phyloP scores from a whole-genome alignment of 192 early-diverging fungal genomes.

The Coemansia sp. region DNA sequence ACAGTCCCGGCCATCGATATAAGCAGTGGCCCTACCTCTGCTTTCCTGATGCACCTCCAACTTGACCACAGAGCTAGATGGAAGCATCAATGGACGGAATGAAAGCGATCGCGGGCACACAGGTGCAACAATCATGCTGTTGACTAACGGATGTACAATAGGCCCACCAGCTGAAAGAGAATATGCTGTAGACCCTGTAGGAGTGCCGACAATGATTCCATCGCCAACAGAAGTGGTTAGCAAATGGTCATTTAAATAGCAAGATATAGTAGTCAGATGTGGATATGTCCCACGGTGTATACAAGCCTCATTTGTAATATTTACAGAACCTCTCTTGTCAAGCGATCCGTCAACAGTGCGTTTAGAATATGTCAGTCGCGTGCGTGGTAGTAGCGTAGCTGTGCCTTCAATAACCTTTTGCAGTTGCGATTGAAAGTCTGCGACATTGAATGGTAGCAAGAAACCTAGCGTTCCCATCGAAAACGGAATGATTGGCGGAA shows the following conservation, averaged over 20 bases:
- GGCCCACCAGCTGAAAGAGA: conserved; percentile 83
- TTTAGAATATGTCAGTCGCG: conserved; percentile 72
- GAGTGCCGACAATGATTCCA: conserved; percentile 74
- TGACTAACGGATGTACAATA: conserved; percentile 77
- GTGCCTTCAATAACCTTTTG: conserved; percentile 62
- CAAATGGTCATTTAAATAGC: conserved; percentile 76
- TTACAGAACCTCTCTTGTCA: conserved; percentile 40
- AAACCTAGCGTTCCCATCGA: conserved; percentile 92
- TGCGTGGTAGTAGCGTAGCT: conserved; percentile 70
- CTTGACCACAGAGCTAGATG: conserved; percentile 62
- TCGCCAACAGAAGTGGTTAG: conserved; percentile 78
- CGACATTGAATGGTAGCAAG: conserved; percentile 80
- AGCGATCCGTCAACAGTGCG: conserved; percentile 56
- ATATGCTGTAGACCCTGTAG: conserved; percentile 92
- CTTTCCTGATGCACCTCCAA: conserved; percentile 60
- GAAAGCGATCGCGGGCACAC: conserved; percentile 84
- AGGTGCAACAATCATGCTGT: conserved; percentile 71
- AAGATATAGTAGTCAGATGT: conserved; percentile 77
- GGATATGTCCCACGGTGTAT: conserved; percentile 85
- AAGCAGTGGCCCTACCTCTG: conserved; percentile 66
- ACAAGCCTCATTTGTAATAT: conserved; percentile 85
- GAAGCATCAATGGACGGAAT: conserved; percentile 80
- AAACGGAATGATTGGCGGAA: conserved; percentile 90
- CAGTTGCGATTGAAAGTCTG: conserved; percentile 61
- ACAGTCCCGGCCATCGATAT: conserved; percentile 75